Evolutionary conservation across 192 early-diverging fungal genomes (phyloP).

Genomic region (Coemansia sp.): DNA sequence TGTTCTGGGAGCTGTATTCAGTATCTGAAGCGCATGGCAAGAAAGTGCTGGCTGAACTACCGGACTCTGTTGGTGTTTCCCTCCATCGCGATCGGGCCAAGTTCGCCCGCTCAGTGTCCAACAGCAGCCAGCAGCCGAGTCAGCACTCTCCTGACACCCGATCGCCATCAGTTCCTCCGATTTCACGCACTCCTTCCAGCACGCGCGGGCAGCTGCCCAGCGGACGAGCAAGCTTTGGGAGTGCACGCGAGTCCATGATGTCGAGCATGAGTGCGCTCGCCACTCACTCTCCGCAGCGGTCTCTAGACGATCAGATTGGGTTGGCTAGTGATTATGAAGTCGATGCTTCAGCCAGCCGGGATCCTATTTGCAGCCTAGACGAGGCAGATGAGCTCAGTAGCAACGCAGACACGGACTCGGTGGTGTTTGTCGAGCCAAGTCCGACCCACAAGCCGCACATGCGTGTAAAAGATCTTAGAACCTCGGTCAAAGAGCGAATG

Average conservation of each 20-base stretch:
- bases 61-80: conserved; percentile 18
- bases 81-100: conserved; percentile 30
- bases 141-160: conserved; percentile 2
- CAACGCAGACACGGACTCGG: conserved; percentile 2
- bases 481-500: conserved; percentile 30
- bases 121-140: neutral
- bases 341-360: neutral
- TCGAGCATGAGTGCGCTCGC: conserved; percentile 32
- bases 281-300: conserved; percentile 22
- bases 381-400: conserved; percentile 12
- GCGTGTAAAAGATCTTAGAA: conserved; percentile 26
- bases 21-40: conserved; percentile 23
- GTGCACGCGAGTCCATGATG: conserved; percentile 12
- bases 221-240: conserved; percentile 30
- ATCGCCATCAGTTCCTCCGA: conserved; percentile 20
- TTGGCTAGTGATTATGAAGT: neutral
- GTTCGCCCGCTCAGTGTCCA: conserved; percentile 8
- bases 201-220: conserved; percentile 10
- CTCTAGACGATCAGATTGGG: conserved; percentile 7
- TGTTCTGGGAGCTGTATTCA: conserved; percentile 46
- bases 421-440: conserved; percentile 4
- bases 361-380: conserved; percentile 15
- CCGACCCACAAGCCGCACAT: conserved; percentile 1
- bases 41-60: conserved; percentile 17
- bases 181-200: conserved; percentile 14